Base-by-base conservation (phyloP, 1,284 basidiomycete genomes). In the Ustanciosporium gigantosporum region DNA sequence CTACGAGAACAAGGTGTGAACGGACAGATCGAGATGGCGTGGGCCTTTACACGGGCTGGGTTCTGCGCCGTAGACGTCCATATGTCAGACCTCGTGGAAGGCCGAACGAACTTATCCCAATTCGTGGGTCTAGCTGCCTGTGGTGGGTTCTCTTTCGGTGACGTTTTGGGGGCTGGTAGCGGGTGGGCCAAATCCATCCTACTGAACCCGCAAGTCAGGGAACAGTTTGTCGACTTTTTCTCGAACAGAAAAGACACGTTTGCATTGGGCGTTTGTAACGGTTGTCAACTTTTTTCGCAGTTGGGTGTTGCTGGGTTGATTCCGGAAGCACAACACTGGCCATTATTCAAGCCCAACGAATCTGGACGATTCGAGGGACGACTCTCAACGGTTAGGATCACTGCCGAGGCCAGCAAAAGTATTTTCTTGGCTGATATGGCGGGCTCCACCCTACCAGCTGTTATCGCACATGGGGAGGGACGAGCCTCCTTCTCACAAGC, bases 1-100 rank as follows among this genome's bases (percentile, higher is more conserved):
- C 83, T 99, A 31, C 88, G 95, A 43, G 94, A 99, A 79, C 94
- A 98, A 79, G 95, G 94, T 67, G 93, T 98, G 61, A 99, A 99
- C 77, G 94, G 95, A 1, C 92, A 98, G 53, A 83, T 91, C 38
- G 94, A 99, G 82, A 97, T 99, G 94, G 95, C 90, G 0, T 98
- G 91, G 90, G 86, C 92, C 13, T 98, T 98, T 81, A 83, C 87
- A 22, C 87, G 84, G 1, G 93, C 93, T 15, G 95, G 95, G 6
- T 98, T 98, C 78, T 87, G 90, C 57, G 87, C 92, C 4, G 82
- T 97, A 49, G 95, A 99, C 75, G 90, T 98, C 3, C 94, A 98
- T 81, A 98, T 97, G 94, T 90, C 91, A 16, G 94, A 99, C 78
- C 86, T 99, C 76, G 86, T 98, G 68, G 82, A 82, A 25, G 90